These are phyloP conservation scores for Purpureocillium takamizusanense DNA, from an alignment of 2,329 filamentous ascomycete genomes.

Conservation along the genomic window DNA sequence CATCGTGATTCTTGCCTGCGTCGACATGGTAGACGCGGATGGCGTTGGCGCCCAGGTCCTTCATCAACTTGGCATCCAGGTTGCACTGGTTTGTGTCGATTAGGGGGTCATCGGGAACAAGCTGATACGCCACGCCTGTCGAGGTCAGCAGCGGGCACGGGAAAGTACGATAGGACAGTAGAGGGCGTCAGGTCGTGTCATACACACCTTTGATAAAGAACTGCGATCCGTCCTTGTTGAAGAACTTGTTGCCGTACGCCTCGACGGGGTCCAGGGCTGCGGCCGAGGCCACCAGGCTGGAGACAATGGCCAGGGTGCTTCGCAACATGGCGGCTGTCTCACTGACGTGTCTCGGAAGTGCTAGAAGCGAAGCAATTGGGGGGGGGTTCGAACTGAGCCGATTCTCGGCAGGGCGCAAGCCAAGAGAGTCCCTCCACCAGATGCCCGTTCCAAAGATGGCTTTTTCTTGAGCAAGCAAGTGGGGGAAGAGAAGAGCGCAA, in stretches of 20 bases:
- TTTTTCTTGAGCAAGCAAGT: neutral
- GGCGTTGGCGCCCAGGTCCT: constrained; percentile 69
- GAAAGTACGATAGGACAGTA: neutral
- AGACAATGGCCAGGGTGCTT: constrained; percentile 20
- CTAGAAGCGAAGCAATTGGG: no score
- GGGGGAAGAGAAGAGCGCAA: neutral
- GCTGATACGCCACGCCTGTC: constrained; percentile 64
- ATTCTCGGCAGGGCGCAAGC: no score
- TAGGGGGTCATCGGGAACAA: constrained; percentile 61
- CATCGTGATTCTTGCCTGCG: constrained; percentile 57
- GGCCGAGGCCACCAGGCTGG: constrained; percentile 21
- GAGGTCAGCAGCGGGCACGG: neutral
- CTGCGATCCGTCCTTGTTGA: constrained; percentile 69
- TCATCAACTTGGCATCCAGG: constrained; percentile 69
- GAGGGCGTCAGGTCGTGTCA: neutral
- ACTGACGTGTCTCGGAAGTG: no score
- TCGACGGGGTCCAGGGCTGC: constrained; percentile 39
- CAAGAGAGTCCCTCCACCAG: no score
- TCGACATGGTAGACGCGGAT: constrained; percentile 89
- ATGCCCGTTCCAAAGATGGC: no score
- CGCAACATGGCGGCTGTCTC: no score
- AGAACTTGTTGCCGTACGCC: constrained; percentile 72
- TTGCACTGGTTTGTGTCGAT: constrained; percentile 66
- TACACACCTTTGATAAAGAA: constrained; percentile 75
- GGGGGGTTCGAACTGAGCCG: no score